These are phyloP conservation scores for Fusarium sp. DNA, from an alignment of 2,329 filamentous ascomycete genomes.

Conservation along the genomic window DNA sequence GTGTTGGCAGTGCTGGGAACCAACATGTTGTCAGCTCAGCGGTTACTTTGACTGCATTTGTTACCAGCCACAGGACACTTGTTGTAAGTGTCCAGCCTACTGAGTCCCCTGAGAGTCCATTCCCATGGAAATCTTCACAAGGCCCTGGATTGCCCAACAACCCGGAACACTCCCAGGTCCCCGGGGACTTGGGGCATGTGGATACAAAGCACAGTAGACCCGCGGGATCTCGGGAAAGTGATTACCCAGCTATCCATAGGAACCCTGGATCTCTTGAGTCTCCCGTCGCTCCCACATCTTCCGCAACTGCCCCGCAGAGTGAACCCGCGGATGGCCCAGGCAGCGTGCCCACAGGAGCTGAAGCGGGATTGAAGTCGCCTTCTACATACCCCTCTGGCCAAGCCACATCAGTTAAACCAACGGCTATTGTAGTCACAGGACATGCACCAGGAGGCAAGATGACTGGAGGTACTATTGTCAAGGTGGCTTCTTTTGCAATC, in stretches of 20 bases:
- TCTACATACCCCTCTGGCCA: too few species aligned
- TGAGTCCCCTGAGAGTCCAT: background rate
- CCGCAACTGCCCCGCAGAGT: too few species aligned
- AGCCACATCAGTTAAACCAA: background rate
- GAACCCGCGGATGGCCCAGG: too few species aligned
- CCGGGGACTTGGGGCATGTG: background rate
- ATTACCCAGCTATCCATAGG: too few species aligned
- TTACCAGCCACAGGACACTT: background rate
- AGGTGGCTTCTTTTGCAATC: fast-evolving
- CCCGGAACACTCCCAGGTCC: background rate
- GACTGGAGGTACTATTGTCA: fast-evolving
- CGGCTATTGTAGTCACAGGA: background rate
- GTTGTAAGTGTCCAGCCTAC: background rate
- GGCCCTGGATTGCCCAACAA: background rate
- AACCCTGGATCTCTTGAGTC: too few species aligned
- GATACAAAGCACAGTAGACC: background rate
- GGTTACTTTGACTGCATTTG: background rate
- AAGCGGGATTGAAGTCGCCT: too few species aligned
- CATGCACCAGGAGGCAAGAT: background rate
- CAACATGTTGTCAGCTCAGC: too few species aligned
- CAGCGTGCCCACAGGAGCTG: too few species aligned
- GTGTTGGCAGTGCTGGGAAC: too few species aligned
- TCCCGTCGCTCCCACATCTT: too few species aligned
- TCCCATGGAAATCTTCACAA: background rate
- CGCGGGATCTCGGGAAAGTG: too few species aligned